A percentile compares a stretch with the other conserved stretches of the same genome.
phyloP scores from a whole-genome alignment of 331 rosid species.

The Cydonia oblonga region DNA sequence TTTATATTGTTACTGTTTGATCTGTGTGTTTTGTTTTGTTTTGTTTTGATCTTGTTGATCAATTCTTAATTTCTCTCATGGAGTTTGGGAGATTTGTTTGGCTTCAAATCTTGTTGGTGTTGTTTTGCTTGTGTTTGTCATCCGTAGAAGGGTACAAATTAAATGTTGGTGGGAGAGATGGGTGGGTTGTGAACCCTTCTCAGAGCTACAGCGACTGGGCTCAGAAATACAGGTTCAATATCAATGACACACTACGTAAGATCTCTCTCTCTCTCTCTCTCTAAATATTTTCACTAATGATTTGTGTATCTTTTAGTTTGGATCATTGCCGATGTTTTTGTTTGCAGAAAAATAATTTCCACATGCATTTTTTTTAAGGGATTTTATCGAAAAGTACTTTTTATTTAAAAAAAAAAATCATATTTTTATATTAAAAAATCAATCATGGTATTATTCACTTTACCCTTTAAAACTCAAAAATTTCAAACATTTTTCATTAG shows the following conservation, averaged over 20 bases:
- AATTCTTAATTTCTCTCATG: slow-evolving; percentile 13
- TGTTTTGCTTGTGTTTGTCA: slow-evolving; percentile 1
- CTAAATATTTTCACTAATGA: not conserved
- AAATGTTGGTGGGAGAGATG: slow-evolving; percentile 57
- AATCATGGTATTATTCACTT: no score
- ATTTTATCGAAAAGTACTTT: no score
- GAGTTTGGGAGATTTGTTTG: slow-evolving; percentile 16
- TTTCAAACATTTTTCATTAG: no score
- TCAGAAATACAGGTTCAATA: slow-evolving; percentile 40
- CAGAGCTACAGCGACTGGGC: slow-evolving; percentile 52
- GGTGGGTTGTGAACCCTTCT: slow-evolving; percentile 69
- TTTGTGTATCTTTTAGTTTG: no score
- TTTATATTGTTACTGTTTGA: not conserved
- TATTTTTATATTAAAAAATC: no score
- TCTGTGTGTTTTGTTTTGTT: not conserved
- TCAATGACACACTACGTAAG: slow-evolving; percentile 59
- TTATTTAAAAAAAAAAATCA: no score
- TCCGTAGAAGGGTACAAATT: slow-evolving; percentile 37
- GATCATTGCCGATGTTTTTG: no score
- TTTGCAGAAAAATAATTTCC: no score
- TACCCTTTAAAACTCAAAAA: no score
- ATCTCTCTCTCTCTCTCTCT: not conserved
- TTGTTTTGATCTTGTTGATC: not conserved
- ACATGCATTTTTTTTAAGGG: no score
- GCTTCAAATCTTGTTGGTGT: slow-evolving; percentile 2